phyloP scores from a whole-genome alignment of 495 filamentous ascomycete species.

The Extremus antarcticus region DNA sequence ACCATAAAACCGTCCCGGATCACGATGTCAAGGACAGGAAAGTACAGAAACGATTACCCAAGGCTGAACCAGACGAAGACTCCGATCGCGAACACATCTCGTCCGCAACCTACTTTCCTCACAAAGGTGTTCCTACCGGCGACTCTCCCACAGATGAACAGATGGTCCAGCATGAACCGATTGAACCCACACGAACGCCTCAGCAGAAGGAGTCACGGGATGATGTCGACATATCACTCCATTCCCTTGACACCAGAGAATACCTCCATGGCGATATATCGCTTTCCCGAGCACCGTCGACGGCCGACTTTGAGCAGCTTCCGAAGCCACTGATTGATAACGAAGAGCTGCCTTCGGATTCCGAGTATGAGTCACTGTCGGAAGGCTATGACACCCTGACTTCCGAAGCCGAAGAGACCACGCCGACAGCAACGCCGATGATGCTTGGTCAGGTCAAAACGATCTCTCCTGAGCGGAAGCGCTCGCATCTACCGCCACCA shows the following conservation, averaged over 20 bases:
- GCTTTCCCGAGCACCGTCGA: constrained; percentile 26
- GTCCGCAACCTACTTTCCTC: constrained; percentile 86
- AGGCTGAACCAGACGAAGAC: constrained; percentile 60
- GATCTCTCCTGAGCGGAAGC: constrained; percentile 2
- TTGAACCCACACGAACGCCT: background rate
- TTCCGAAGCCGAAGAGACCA: constrained; percentile 43
- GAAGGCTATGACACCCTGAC: constrained; percentile 43
- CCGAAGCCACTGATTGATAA: constrained; percentile 10
- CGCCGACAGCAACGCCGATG: constrained; percentile 46
- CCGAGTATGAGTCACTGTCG: constrained; percentile 50
- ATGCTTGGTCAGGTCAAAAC: constrained; percentile 8
- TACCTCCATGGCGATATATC: constrained; percentile 50
- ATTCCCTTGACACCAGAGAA: constrained; percentile 34
- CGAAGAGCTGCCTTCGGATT: constrained; percentile 11
- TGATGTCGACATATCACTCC: constrained; percentile 49
- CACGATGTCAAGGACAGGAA: background rate
- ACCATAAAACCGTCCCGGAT: constrained; percentile 44
- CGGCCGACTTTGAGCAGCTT: constrained; percentile 1
- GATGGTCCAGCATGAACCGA: constrained; percentile 11
- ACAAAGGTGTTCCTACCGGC: constrained; percentile 51
- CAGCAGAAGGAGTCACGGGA: background rate
- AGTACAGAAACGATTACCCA: background rate
- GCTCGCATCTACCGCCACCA: constrained; percentile 28
- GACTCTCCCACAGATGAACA: constrained; percentile 29
- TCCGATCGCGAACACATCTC: constrained; percentile 89